Conservation (phyloP, 2,329 filamentous ascomycete genomes). For the Sporothrix luriei region DNA sequence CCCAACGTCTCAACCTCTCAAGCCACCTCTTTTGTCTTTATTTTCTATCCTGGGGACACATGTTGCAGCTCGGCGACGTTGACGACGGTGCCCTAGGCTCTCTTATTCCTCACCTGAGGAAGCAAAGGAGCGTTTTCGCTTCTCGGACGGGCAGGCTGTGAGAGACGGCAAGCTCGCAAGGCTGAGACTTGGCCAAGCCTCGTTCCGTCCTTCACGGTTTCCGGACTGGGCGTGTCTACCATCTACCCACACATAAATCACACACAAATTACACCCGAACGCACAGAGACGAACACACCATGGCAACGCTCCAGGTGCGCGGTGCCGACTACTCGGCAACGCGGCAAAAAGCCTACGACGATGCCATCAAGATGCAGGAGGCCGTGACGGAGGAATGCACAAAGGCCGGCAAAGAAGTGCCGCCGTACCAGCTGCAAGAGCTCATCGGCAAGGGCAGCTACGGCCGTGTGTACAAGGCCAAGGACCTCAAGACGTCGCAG, state of each 20-base stretch:
- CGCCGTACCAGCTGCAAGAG: constrained; percentile 64
- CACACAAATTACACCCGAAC: not conserved
- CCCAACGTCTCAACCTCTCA: not conserved
- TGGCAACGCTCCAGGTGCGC: constrained; percentile 43
- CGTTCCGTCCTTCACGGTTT: not conserved
- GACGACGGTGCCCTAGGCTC: constrained; percentile 4
- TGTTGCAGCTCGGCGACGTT: not conserved
- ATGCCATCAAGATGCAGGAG: constrained; percentile 66
- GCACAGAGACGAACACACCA: constrained; percentile 31
- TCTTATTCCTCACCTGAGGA: constrained; percentile 12
- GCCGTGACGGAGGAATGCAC: constrained; percentile 60
- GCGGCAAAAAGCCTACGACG: constrained; percentile 57
- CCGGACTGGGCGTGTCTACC: too few relatives aligned
- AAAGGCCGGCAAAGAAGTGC: constrained; percentile 58
- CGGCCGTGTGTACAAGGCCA: constrained; percentile 68
- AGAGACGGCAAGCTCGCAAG: constrained; percentile 13
- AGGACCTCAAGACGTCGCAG: constrained; percentile 43
- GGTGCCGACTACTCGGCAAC: constrained; percentile 39
- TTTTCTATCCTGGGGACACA: not conserved
- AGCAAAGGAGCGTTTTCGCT: constrained; percentile 10
- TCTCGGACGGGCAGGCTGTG: not conserved
- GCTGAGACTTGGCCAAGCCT: constrained; percentile 2
- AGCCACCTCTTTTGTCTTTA: not conserved
- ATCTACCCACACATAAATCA: not conserved
- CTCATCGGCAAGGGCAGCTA: constrained; percentile 70